Conservation (phyloP, 768 basidiomycete genomes). For the Collybia nuda region DNA sequence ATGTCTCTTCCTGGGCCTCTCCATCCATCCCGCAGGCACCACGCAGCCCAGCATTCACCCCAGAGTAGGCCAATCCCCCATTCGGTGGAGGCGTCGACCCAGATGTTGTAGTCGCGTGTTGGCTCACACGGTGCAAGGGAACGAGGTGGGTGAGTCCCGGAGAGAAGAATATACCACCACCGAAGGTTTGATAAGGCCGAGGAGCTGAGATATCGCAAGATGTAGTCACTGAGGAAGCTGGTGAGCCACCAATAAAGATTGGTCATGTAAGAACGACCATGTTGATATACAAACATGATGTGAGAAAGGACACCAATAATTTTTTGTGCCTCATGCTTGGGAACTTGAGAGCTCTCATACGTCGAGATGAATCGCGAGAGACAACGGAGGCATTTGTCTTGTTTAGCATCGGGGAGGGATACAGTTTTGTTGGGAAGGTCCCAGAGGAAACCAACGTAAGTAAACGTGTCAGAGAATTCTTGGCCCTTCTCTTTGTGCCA, state of each 20-base stretch:
- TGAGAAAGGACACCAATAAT: constrained; percentile 17
- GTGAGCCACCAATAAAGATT: constrained; percentile 6
- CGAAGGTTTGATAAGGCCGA: constrained; percentile 8
- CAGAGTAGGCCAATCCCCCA: constrained; percentile 20
- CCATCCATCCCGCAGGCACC: constrained; percentile 8
- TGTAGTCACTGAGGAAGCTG: neutral
- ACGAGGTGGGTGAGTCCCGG: neutral
- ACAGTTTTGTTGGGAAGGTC: constrained; percentile 21
- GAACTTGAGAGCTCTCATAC: neutral
- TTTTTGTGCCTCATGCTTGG: constrained; percentile 7
- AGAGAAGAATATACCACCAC: constrained; percentile 3
- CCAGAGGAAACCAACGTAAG: constrained; percentile 30
- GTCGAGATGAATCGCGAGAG: constrained; percentile 7
- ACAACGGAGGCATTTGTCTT: constrained; percentile 17
- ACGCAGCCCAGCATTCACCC: constrained; percentile 10
- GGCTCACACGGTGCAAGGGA: constrained; percentile 11
- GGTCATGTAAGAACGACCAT: constrained; percentile 6
- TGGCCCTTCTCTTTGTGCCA: constrained; percentile 23
- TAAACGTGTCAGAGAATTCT: constrained; percentile 12
- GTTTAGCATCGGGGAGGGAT: constrained; percentile 24
- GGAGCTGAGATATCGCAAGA: constrained; percentile 1
- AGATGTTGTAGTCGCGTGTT: constrained; percentile 20
- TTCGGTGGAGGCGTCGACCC: constrained; percentile 27
- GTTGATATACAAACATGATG: constrained; percentile 23
- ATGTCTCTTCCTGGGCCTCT: constrained; percentile 9